A percentile compares a stretch with the other conserved stretches of the same genome.
Conservation (phyloP, 2,329 filamentous ascomycete genomes). For the Fusarium armeniacum region DNA sequence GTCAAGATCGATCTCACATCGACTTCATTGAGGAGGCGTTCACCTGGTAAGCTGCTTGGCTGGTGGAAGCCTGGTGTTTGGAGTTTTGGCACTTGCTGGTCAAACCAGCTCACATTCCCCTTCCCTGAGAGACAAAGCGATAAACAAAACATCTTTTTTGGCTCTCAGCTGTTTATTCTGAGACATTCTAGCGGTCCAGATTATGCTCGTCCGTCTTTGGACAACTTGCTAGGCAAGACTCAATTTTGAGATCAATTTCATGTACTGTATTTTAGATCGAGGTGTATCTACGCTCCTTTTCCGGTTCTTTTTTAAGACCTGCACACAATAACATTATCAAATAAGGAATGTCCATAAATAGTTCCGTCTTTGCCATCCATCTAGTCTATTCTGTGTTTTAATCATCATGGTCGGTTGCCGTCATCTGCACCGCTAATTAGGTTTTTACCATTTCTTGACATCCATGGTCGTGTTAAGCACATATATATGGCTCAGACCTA, state of each 20-base stretch:
- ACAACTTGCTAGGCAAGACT: constrained; percentile 38
- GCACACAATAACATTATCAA: constrained; percentile 17
- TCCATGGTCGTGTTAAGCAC: not conserved
- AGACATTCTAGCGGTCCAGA: constrained; percentile 14
- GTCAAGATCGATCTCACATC: constrained; percentile 75
- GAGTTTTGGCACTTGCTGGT: constrained; percentile 23
- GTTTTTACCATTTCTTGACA: not conserved
- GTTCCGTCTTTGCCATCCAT: not conserved
- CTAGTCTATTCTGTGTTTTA: not conserved
- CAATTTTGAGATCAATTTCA: constrained; percentile 42
- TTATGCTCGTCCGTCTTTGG: constrained; percentile 32
- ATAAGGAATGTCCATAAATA: constrained; percentile 11
- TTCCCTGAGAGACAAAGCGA: not conserved
- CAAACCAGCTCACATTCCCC: constrained; percentile 19
- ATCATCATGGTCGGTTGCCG: no score
- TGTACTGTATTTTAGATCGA: constrained; percentile 45
- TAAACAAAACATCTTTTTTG: not conserved
- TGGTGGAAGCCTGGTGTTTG: constrained; percentile 3
- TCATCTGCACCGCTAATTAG: not conserved
- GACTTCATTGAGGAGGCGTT: constrained; percentile 88
- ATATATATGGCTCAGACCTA: not conserved
- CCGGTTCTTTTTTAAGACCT: constrained; percentile 7
- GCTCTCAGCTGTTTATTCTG: constrained; percentile 15
- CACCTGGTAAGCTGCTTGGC: constrained; percentile 61
- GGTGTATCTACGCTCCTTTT: constrained; percentile 43